Conservation (phyloP, 768 basidiomycete genomes). For the Phlebiopsis flavidoalba region DNA sequence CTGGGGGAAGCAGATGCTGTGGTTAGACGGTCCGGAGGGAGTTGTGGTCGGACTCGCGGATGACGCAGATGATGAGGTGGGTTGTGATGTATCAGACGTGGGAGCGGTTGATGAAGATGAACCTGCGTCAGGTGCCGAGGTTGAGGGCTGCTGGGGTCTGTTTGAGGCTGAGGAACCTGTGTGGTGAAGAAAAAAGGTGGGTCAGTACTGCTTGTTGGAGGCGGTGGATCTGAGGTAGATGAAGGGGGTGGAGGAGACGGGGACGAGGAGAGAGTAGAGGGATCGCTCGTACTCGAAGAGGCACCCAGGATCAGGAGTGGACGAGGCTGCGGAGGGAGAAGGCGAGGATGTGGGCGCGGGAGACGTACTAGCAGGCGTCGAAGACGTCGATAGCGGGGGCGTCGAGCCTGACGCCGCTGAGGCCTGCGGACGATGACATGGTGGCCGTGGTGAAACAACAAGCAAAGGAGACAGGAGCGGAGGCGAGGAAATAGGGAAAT, state of each 20-base stretch:
- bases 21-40: constrained; percentile 1
- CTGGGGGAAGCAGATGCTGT: constrained; percentile 1
- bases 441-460: constrained; percentile 3
- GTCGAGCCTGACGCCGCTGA: neutral
- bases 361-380: constrained; percentile 12
- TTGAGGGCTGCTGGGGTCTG: neutral
- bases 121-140: neutral
- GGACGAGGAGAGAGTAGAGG: neutral
- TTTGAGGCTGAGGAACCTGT: neutral
- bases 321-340: neutral
- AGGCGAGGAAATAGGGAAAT: neutral
- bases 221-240: neutral
- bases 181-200: neutral
- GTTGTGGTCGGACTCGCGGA: constrained; percentile 4
- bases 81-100: constrained; percentile 3
- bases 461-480: neutral
- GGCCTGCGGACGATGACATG: constrained; percentile 8
- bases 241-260: constrained; percentile 2
- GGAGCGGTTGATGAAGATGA: constrained; percentile 5
- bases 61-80: constrained; percentile 4
- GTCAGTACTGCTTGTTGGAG: neutral
- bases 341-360: constrained; percentile 5
- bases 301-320: neutral
- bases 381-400: neutral
- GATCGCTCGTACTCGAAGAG: neutral